These are phyloP conservation scores for Geotrichum ghanense DNA, from an alignment of 805 yeast species.

Conservation along the genomic window DNA sequence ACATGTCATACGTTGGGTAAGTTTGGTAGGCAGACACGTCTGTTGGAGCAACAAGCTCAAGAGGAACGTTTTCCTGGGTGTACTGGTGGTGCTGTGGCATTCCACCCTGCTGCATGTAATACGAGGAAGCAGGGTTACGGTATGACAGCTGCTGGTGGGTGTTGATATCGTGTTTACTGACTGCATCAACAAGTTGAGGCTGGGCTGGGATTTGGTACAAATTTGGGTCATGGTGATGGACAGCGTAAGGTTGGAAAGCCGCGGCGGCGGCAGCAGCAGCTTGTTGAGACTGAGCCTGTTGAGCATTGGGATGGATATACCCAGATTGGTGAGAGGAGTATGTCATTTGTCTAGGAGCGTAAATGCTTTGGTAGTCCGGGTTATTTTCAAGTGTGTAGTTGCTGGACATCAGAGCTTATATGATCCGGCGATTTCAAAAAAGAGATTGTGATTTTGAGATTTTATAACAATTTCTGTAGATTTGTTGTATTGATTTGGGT, in stretches of 20 bases:
- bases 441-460: no score
- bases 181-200: not conserved
- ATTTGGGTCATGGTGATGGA: not conserved
- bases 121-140: no score
- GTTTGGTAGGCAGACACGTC: not conserved
- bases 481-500: no score
- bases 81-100: not conserved
- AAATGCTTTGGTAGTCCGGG: not conserved
- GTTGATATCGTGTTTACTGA: not conserved
- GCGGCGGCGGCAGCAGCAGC: not conserved
- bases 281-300: not conserved
- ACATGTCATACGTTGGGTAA: not conserved
- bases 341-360: conserved; percentile 1
- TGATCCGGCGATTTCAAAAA: no score
- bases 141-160: not conserved
- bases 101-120: not conserved
- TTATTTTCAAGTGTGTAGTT: not conserved
- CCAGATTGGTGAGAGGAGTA: not conserved
- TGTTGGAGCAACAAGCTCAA: not conserved
- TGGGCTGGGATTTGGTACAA: not conserved
- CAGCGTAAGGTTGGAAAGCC: not conserved
- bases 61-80: not conserved
- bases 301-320: not conserved
- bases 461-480: no score
- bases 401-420: not conserved